Base-by-base conservation (phyloP, 352 stramenopile species). In the Globisporangium carolinianum region DNA sequence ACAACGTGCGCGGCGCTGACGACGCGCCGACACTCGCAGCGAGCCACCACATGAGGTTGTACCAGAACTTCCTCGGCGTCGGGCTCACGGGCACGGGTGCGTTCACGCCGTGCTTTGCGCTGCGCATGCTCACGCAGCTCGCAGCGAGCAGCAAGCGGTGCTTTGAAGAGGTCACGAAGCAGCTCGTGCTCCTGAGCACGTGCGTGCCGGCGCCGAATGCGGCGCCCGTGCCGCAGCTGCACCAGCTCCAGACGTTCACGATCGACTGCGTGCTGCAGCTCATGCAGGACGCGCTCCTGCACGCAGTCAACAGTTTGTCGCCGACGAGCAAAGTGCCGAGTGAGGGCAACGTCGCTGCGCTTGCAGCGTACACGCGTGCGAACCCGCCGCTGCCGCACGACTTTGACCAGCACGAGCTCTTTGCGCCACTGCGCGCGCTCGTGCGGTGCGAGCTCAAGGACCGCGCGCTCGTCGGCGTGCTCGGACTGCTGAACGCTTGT, bases 81-180 rank as follows among this genome's bases (percentile, higher is more conserved):
- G 80, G 79, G 1, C 65, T 89, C 2, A 74, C 70, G 3, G 76
- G 79, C 5, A 78, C 78, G 0, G 79, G 79, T 0, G 57, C 69
- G 9, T 92, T 91, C 57, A 67, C 81, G 43, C 81, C 83, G 15
- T 90, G 73, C 51, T 92, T 94, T 60, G 68, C 75, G 11, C 53
- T 94, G 41, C 85, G 85, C 1, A 92, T 91, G 79, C 76, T 94
- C n/a, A 86, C 81, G 1, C 79, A 90, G 53, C 53, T 92, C 17
- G 80, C 80, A 3, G 73, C 71, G 8, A 91, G 73, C 61, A 89
- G 73, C 66, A 89, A 83, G 48, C 68, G 69, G 12, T 85, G 75
- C 52, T 94, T 88, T 54, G 79, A 88, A 65, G 70, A 89, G 18
- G 83, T 94, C 1, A 87, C 86, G 62, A 68, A 76, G 35, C 82